Evolutionary conservation across 83 land plant species (phyloP).

Genomic region (Larix sibirica): DNA sequence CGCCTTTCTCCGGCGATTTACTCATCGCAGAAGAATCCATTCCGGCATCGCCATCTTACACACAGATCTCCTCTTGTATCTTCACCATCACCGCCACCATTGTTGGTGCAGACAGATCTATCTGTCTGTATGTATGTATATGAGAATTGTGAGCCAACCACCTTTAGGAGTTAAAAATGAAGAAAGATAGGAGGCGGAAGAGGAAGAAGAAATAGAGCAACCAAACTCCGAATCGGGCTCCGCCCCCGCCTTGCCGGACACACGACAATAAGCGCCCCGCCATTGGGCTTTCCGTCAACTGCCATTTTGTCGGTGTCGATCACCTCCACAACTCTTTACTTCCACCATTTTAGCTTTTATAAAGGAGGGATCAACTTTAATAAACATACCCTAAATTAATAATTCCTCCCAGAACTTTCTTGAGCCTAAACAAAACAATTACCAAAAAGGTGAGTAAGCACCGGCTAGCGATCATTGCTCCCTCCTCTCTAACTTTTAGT

Average conservation of each 20-base stretch:
- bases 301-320: conserved; percentile 6
- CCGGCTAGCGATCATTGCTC: too few relatives aligned
- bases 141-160: neutral
- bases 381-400: too few relatives aligned
- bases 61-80: neutral
- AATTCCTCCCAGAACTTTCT: too few relatives aligned
- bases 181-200: neutral
- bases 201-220: neutral
- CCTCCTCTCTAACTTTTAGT: too few relatives aligned
- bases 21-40: conserved; percentile 1
- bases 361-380: too few relatives aligned
- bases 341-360: too few relatives aligned
- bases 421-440: too few relatives aligned
- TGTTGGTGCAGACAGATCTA: neutral
- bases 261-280: neutral
- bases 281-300: conserved; percentile 16
- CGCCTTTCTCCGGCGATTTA: neutral
- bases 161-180: too few relatives aligned
- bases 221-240: neutral
- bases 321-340: neutral
- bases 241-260: conserved; percentile 7
- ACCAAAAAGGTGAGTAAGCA: too few relatives aligned
- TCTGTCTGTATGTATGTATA: neutral
- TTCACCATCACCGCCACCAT: neutral
- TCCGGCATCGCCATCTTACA: neutral